Percentiles rank a stretch among this genome's conserved stretches.
phyloP scores from a whole-genome alignment of 805 yeast genomes.

The Candida chilensis region DNA sequence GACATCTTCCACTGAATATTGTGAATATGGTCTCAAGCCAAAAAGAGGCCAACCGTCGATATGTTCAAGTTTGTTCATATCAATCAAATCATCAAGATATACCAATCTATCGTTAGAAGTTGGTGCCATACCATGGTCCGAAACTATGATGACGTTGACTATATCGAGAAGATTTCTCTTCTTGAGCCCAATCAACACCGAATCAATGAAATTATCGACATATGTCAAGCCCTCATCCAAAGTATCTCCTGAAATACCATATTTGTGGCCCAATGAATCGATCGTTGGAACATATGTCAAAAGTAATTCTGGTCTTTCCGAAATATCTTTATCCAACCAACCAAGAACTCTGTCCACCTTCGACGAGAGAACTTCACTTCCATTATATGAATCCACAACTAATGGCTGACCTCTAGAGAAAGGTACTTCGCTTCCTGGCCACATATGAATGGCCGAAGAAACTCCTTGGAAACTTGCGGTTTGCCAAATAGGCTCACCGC shows the following conservation, averaged over 20 bases:
- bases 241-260: constrained; percentile 58
- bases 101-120: constrained; percentile 63
- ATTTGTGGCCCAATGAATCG: constrained; percentile 68
- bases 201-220: constrained; percentile 59
- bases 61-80: constrained; percentile 44
- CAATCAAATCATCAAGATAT: constrained; percentile 64
- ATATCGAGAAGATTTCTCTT: constrained; percentile 51
- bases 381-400: constrained; percentile 56
- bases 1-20: constrained; percentile 31
- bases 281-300: constrained; percentile 75
- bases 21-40: constrained; percentile 55
- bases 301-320: constrained; percentile 63
- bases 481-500: constrained; percentile 85
- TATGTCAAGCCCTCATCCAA: constrained; percentile 42
- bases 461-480: constrained; percentile 61
- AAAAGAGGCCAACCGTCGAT: constrained; percentile 82
- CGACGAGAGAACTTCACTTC: constrained; percentile 44
- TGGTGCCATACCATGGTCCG: constrained; percentile 95
- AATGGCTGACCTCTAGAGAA: constrained; percentile 39
- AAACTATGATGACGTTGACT: constrained; percentile 68
- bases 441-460: constrained; percentile 79
- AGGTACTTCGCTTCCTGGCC: constrained; percentile 88
- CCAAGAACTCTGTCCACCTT: constrained; percentile 51
- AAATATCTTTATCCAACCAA: constrained; percentile 58
- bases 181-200: constrained; percentile 35